phyloP scores from a whole-genome alignment of 805 yeast genomes.

The Kuraishia molischiana region DNA sequence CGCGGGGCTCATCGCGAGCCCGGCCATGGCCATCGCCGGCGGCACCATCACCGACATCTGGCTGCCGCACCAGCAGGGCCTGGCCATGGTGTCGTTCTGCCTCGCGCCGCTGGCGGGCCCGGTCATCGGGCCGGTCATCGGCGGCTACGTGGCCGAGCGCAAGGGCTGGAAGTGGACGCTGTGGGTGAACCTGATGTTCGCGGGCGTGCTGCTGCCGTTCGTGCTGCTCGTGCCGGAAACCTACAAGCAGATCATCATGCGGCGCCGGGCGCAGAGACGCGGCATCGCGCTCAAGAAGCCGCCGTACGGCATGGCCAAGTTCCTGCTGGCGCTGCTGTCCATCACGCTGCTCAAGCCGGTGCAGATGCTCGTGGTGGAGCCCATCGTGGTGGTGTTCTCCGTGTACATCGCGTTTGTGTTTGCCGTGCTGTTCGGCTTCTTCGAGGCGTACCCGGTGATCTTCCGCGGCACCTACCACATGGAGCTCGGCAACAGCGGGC shows the following conservation, averaged over 20 bases:
- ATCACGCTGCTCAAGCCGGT: conserved; percentile 53
- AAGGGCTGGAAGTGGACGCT: conserved; percentile 64
- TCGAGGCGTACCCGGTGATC: conserved; percentile 71
- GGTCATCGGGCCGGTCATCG: conserved; percentile 65
- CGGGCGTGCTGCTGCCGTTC: conserved; percentile 42
- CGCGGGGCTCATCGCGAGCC: conserved; percentile 69
- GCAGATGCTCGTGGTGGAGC: conserved; percentile 62
- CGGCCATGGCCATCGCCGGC: conserved; percentile 76
- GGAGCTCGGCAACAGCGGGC: conserved; percentile 53
- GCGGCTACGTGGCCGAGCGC: conserved; percentile 55
- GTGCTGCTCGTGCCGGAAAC: conserved; percentile 53
- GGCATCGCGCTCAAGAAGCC: conserved; percentile 36
- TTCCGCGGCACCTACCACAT: conserved; percentile 56
- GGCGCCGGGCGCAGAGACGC: conserved; percentile 49
- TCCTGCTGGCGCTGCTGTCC: conserved; percentile 34
- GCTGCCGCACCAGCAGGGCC: conserved; percentile 51
- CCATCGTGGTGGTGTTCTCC: conserved; percentile 63
- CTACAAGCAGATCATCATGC: conserved; percentile 57
- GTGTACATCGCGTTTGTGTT: conserved; percentile 65
- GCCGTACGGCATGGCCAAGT: conserved; percentile 21
- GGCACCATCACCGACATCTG: conserved; percentile 79
- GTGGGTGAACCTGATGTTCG: conserved; percentile 66
- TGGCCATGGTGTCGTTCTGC: conserved; percentile 74
- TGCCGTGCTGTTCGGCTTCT: conserved; percentile 72
- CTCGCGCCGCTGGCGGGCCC: conserved; percentile 79